Base-by-base conservation (phyloP, 768 basidiomycete species). In the Lepiota venenata region DNA sequence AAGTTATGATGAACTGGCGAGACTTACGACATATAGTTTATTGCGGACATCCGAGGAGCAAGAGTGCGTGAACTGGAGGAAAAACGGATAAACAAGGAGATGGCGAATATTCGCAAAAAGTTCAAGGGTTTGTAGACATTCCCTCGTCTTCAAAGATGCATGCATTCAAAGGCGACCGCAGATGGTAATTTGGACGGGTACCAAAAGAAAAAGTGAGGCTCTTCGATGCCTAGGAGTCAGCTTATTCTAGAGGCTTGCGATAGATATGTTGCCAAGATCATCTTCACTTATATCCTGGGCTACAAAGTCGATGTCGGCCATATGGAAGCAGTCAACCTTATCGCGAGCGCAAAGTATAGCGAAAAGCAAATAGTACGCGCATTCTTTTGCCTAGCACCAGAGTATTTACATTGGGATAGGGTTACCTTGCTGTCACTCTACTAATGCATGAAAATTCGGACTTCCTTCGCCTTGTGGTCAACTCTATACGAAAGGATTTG, bases 381-480 rank as follows among this genome's bases (percentile, higher is more conserved):
- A 21, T 58, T 45, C 18, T 12, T 21, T 39, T 38, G 20, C 48
- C 36, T 18, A 8, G n/a, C 10, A 40, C 32, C 1, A 11, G 21
- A 37, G n/a, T 35, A 50, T 58, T 60, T 50, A 64, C 40, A 21
- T 5, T 38, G 47, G 20, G 35, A 11, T 60, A 98, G 96, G 97
- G 97, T 44, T 99, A 99, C 71, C 86, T 99, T 46, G 97, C 97
- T 14, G 87, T 98, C 4, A 98, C 97, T 2, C 72, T 99, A 37
- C 77, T 99, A 50, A 96, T 99, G 93, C 95, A 98, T 72, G 97
- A 99, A 73, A 95, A 98, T 67, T 97, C 93, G 18, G 96, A 98
- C 64, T 89, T 99, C 60, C 84, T 98, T 45, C 85, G 97, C 20
- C 78, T 99, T 16, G 95, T 98, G 15, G 94, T 98, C 69, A 99